A percentile compares a stretch with the other conserved stretches of the same genome.
phyloP scores from a whole-genome alignment of 345 rosid genomes.

The Melaleuca alternifolia region DNA sequence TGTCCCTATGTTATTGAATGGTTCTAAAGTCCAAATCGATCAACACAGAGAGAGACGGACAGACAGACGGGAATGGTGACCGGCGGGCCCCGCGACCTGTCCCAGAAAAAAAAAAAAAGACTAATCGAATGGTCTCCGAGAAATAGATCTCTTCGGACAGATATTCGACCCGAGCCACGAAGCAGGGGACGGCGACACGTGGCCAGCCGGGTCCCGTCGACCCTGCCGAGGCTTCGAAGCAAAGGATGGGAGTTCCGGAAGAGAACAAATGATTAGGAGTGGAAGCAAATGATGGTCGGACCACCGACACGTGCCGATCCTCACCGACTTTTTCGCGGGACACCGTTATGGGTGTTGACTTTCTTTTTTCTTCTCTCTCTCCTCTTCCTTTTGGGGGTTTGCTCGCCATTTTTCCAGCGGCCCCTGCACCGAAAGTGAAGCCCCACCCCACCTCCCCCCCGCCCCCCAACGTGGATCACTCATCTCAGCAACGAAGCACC shows the following conservation, averaged over 20 bases:
- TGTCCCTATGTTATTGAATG: slow-evolving; percentile 1
- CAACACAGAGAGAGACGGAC: background rate
- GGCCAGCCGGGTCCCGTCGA: background rate
- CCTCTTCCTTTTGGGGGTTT: too few relatives aligned
- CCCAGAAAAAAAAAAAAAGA: background rate
- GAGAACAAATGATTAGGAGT: background rate
- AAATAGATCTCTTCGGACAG: background rate
- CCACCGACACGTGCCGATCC: slow-evolving; percentile 40
- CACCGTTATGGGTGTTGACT: slow-evolving; percentile 24
- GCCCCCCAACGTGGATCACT: background rate
- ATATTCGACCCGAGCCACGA: background rate
- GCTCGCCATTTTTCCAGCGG: background rate
- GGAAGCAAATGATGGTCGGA: background rate
- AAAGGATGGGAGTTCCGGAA: background rate
- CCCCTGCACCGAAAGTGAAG: slow-evolving; percentile 33
- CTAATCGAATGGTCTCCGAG: background rate
- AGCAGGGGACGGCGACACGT: background rate
- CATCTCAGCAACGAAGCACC: background rate
- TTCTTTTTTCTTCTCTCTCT: background rate
- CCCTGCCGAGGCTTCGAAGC: background rate
- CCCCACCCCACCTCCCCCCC: background rate
- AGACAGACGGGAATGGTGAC: background rate
- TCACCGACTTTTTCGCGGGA: slow-evolving; percentile 21
- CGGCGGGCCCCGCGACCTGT: background rate
- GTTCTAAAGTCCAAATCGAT: background rate